Evolutionary conservation across 192 early-diverging fungal species (phyloP).

Genomic region (Podila epicladia): DNA sequence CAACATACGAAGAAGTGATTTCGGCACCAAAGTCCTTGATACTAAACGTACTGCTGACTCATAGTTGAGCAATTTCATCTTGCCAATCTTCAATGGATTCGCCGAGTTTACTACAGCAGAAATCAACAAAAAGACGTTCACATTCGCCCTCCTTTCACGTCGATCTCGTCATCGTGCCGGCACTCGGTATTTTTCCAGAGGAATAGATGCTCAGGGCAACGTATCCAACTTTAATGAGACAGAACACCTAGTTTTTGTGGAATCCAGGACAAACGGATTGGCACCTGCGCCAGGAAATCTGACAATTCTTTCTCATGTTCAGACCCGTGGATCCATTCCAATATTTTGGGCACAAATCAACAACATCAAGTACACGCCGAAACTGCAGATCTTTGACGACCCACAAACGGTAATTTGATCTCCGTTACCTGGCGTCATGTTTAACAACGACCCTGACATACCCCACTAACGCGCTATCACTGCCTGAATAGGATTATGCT

Average conservation of each 20-base stretch:
- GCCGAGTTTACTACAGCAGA: constrained; percentile 61
- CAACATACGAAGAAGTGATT: neutral
- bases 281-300: constrained; percentile 24
- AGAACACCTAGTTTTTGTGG: constrained; percentile 86
- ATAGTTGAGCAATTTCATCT: constrained; percentile 82
- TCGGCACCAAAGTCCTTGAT: neutral
- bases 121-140: constrained; percentile 73
- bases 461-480: neutral
- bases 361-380: constrained; percentile 92
- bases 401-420: constrained; percentile 66
- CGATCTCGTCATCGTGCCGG: constrained; percentile 81
- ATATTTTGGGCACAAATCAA: constrained; percentile 92
- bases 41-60: neutral
- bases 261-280: constrained; percentile 30
- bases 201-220: constrained; percentile 90
- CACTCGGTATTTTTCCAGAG: constrained; percentile 92
- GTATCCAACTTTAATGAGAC: constrained; percentile 98
- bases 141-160: constrained; percentile 83
- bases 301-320: constrained; percentile 80
- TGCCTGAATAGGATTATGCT: constrained; percentile 59
- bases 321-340: constrained; percentile 96
- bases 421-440: too few species aligned
- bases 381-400: constrained; percentile 77
- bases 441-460: neutral
- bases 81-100: constrained; percentile 94